Evolutionary conservation across 2,329 filamentous ascomycete genomes (phyloP).

Genomic region (Aureobasidium uvarum): DNA sequence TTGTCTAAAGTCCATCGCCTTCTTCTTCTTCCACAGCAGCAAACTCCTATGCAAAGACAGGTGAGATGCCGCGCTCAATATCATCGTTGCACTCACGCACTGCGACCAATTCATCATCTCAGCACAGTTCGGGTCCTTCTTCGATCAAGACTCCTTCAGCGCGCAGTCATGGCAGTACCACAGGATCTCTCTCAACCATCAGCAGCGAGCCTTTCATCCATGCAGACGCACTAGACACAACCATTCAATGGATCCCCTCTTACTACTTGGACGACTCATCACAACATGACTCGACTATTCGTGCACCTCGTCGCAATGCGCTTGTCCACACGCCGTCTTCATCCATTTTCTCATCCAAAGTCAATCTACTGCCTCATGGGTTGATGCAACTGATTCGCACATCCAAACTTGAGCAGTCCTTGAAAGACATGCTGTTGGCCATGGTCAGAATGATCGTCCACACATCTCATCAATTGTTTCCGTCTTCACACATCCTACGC

Average conservation of each 20-base stretch:
- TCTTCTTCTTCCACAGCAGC: not conserved
- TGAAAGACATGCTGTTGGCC: not conserved
- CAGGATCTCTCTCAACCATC: constrained; percentile 9
- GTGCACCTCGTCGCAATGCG: not conserved
- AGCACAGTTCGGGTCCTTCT: not conserved
- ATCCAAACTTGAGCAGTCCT: not conserved
- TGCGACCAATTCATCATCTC: constrained; percentile 9
- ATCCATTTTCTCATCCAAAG: not conserved
- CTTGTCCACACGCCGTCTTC: not conserved
- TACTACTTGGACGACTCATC: not conserved
- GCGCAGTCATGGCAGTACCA: constrained; percentile 5
- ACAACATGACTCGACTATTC: not conserved
- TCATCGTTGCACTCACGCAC: constrained; percentile 19
- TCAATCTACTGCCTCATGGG: not conserved
- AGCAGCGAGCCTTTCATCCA: constrained; percentile 19
- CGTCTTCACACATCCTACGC: constrained; percentile 17
- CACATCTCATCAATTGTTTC: constrained; percentile 17
- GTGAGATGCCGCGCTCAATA: constrained; percentile 10
- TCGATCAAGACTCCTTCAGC: not conserved
- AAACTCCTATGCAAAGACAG: not conserved
- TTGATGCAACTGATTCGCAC: constrained; percentile 11
- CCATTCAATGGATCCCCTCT: constrained; percentile 4
- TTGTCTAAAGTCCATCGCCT: not conserved
- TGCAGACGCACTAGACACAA: constrained; percentile 6
- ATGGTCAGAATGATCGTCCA: constrained; percentile 24